phyloP scores from a whole-genome alignment of 192 early-diverging fungal species.

The Linnemannia zychae region DNA sequence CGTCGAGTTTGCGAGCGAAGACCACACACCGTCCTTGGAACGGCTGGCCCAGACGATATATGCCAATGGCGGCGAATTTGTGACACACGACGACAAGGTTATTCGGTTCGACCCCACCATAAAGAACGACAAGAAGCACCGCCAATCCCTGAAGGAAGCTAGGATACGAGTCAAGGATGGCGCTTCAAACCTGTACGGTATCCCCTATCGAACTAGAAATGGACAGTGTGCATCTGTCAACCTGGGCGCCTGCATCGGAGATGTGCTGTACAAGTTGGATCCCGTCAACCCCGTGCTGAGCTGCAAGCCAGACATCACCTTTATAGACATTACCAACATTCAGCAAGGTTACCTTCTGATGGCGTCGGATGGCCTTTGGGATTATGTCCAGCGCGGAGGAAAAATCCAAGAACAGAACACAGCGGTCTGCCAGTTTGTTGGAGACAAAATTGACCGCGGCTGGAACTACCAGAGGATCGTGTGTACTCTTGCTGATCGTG shows the following conservation, averaged over 20 bases:
- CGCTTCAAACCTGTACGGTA: slow-evolving; percentile 51
- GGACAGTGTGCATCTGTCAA: slow-evolving; percentile 62
- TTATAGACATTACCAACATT: slow-evolving; percentile 54
- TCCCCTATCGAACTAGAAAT: slow-evolving; percentile 49
- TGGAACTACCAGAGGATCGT: slow-evolving; percentile 62
- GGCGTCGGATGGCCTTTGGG: slow-evolving; percentile 70
- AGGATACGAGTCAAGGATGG: slow-evolving; percentile 64
- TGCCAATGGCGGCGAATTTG: slow-evolving; percentile 72
- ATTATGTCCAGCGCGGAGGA: slow-evolving; percentile 64
- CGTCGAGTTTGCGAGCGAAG: slow-evolving; percentile 66
- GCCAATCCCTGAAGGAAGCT: slow-evolving; percentile 65
- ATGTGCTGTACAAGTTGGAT: slow-evolving; percentile 70
- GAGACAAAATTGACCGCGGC: slow-evolving; percentile 65
- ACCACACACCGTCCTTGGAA: slow-evolving; percentile 70
- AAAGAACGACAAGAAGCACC: slow-evolving; percentile 63
- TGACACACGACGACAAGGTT: slow-evolving; percentile 67
- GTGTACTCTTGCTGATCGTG: slow-evolving; percentile 63
- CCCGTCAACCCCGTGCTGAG: slow-evolving; percentile 60
- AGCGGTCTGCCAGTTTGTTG: slow-evolving; percentile 62
- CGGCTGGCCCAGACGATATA: slow-evolving; percentile 66
- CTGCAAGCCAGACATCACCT: slow-evolving; percentile 66
- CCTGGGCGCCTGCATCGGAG: slow-evolving; percentile 67
- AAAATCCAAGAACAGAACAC: slow-evolving; percentile 65
- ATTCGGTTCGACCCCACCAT: slow-evolving; percentile 64
- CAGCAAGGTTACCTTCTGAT: slow-evolving; percentile 64